Conservation (phyloP, 495 filamentous ascomycete genomes). For the Aspergillus avenaceus region DNA sequence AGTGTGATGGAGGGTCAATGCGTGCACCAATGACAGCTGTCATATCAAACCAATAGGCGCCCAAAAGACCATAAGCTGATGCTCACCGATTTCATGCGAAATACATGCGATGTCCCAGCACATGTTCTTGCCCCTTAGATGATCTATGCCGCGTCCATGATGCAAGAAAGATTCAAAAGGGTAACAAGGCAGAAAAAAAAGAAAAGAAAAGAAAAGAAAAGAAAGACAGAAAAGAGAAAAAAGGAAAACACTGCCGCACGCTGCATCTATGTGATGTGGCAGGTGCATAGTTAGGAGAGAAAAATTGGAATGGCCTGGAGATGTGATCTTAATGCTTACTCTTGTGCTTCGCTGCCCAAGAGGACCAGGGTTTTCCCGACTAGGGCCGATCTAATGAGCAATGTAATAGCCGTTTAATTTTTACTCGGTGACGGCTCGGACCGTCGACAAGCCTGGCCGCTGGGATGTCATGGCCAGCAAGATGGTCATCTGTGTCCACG, state of each 20-base stretch:
- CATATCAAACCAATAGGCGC: constrained; percentile 15
- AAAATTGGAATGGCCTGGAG: background rate
- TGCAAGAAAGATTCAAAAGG: background rate
- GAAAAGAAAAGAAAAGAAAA: constrained; percentile 1
- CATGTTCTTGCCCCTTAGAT: constrained; percentile 4
- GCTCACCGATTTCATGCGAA: constrained; percentile 8
- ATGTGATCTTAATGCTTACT: constrained; percentile 13
- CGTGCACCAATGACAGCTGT: constrained; percentile 18
- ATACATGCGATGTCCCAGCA: constrained; percentile 5
- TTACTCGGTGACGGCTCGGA: constrained; percentile 19
- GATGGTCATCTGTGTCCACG: constrained; percentile 14
- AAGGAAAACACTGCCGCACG: constrained; percentile 1
- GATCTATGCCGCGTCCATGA: constrained; percentile 1
- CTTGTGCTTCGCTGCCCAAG: constrained; percentile 23
- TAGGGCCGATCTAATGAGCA: constrained; percentile 14
- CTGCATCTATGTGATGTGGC: constrained; percentile 6
- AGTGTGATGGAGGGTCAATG: constrained; percentile 13
- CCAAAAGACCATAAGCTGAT: constrained; percentile 15
- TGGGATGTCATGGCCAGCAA: constrained; percentile 14
- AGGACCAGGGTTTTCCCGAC: constrained; percentile 16
- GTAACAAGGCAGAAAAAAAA: constrained; percentile 7
- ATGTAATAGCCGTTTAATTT: constrained; percentile 11
- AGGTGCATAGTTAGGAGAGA: background rate
- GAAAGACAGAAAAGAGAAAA: constrained; percentile 7
- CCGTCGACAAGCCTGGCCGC: constrained; percentile 16